Evolutionary conservation across 75 land plant genomes (phyloP).

Genomic region (Selaginella moellendorffii): DNA sequence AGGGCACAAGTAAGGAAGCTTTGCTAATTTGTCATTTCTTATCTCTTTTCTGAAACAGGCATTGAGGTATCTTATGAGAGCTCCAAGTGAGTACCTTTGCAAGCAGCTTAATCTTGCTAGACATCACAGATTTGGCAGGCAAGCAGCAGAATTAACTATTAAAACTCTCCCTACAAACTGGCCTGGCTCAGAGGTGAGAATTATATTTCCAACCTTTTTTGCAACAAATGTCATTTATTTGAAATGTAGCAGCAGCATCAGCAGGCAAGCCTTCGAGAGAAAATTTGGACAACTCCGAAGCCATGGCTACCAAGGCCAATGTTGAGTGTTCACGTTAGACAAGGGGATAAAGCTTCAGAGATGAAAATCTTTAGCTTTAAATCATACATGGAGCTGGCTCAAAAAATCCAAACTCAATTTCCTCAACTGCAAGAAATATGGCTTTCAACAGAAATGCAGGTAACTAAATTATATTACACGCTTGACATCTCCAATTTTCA

Average conservation of each 20-base stretch:
- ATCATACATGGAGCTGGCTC: constrained; percentile 5
- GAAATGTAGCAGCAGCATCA: not conserved
- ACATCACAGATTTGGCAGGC: constrained; percentile 64
- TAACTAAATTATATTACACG: not conserved
- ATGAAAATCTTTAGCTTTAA: constrained; percentile 2
- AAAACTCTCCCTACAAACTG: constrained; percentile 14
- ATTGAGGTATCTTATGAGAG: constrained; percentile 59
- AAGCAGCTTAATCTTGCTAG: constrained; percentile 50
- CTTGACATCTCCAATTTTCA: not conserved
- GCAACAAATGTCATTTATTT: not conserved
- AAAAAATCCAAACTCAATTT: not conserved
- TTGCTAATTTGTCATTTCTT: not conserved
- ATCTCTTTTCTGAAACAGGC: constrained; percentile 15
- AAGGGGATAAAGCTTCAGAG: constrained; percentile 5
- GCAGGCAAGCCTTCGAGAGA: not conserved
- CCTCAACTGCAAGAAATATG: constrained; percentile 2
- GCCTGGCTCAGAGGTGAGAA: constrained; percentile 14
- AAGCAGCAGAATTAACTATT: constrained; percentile 55
- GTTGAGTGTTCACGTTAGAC: constrained; percentile 4
- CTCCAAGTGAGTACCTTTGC: constrained; percentile 55
- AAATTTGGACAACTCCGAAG: not conserved
- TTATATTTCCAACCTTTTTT: not conserved
- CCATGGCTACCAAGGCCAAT: constrained; percentile 5
- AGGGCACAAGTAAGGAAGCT: constrained; percentile 52
- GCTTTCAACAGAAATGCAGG: constrained; percentile 9